Evolutionary conservation across 1,284 basidiomycete species (phyloP).

Genomic region (Chiua sp.): DNA sequence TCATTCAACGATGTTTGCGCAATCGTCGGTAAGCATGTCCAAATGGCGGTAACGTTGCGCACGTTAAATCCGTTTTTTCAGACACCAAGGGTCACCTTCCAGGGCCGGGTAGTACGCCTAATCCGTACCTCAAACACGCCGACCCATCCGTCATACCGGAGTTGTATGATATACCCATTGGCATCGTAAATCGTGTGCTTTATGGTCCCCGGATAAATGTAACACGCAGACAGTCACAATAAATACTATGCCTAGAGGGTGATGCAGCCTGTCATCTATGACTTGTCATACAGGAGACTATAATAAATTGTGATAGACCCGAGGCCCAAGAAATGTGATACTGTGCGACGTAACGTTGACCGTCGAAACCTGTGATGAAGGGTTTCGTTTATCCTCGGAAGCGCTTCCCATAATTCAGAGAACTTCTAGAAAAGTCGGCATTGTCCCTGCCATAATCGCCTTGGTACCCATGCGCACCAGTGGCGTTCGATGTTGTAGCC

Average conservation of each 20-base stretch:
- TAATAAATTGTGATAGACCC: constrained; percentile 22
- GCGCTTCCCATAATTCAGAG: constrained; percentile 10
- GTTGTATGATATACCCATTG: constrained; percentile 83
- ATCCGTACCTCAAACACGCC: constrained; percentile 56
- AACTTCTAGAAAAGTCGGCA: constrained; percentile 22
- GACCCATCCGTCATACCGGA: constrained; percentile 58
- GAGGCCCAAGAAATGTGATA: constrained; percentile 18
- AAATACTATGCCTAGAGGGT: constrained; percentile 27
- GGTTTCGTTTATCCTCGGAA: not conserved
- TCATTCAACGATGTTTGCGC: constrained; percentile 67
- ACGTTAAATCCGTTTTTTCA: constrained; percentile 36
- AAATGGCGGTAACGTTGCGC: constrained; percentile 14
- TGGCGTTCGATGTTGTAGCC: constrained; percentile 3
- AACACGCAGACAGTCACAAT: constrained; percentile 15
- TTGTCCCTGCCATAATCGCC: constrained; percentile 10
- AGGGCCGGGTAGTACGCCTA: constrained; percentile 31
- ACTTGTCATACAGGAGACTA: not conserved
- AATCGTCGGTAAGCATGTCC: constrained; percentile 58
- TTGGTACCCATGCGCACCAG: constrained; percentile 7
- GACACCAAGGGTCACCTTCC: constrained; percentile 61
- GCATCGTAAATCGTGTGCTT: constrained; percentile 75
- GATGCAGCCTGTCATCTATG: constrained; percentile 7
- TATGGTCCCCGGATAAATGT: constrained; percentile 44
- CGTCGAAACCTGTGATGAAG: not conserved
- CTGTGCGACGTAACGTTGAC: not conserved